Evolutionary conservation across 2,329 filamentous ascomycete genomes (phyloP).

Genomic region (Aspergillus clavatus): DNA sequence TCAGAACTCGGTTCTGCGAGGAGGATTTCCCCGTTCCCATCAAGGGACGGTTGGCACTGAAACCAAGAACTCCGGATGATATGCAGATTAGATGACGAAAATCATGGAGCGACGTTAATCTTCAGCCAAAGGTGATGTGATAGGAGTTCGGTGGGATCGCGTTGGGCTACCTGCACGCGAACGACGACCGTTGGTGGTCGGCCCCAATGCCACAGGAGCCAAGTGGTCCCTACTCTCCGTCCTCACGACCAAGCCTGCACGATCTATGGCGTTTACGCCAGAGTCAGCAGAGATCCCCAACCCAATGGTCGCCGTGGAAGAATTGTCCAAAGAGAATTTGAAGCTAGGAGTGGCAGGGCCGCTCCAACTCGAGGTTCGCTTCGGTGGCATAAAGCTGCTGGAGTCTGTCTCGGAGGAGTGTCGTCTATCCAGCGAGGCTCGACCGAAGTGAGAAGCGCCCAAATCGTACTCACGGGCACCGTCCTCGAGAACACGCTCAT

Average conservation of each 20-base stretch:
- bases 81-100: slow-evolving; percentile 21
- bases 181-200: slow-evolving; percentile 44
- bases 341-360: slow-evolving; percentile 28
- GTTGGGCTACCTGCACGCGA: slow-evolving; percentile 48
- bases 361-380: slow-evolving; percentile 32
- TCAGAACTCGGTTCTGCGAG: slow-evolving; percentile 1
- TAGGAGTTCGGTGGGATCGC: slow-evolving; percentile 33
- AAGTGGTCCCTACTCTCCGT: slow-evolving; percentile 84
- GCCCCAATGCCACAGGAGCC: slow-evolving; percentile 48
- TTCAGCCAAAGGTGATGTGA: slow-evolving; percentile 32
- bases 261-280: slow-evolving; percentile 46
- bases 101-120: slow-evolving; percentile 25
- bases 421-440: slow-evolving; percentile 55
- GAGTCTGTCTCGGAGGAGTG: slow-evolving; percentile 53
- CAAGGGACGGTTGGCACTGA: slow-evolving; percentile 2
- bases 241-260: slow-evolving; percentile 70
- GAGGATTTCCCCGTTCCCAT: not conserved
- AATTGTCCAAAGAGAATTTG: slow-evolving; percentile 39
- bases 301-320: slow-evolving; percentile 36
- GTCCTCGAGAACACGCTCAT: slow-evolving; percentile 83
- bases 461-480: slow-evolving; percentile 74
- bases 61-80: slow-evolving; percentile 21
- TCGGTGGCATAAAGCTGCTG: slow-evolving; percentile 55
- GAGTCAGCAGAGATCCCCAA: slow-evolving; percentile 31
- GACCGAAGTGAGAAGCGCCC: slow-evolving; percentile 54